Evolutionary conservation across 208 protist species (phyloP), one percentile per base, ranked within the genome.

Genomic region (Leishmania aethiopica): DNA sequence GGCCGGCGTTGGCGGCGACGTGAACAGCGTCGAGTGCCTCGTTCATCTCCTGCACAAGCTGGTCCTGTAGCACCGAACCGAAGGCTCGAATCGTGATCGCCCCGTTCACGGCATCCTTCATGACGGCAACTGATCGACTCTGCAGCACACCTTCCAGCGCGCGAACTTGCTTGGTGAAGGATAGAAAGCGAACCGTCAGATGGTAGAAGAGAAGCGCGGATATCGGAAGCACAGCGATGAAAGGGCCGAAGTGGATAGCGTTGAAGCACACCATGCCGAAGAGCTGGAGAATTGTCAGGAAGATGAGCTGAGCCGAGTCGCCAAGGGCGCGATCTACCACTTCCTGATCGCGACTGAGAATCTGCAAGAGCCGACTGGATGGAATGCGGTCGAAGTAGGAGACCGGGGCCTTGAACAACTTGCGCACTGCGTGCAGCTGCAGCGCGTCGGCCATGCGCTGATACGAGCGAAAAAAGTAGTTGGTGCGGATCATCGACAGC

Each of bases 361-460:
- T 84, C 37, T 91, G 85, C 59, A 93, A 77, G 5, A 96, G 83
- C 7, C 78, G 84, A 62, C 93, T 92, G 8, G 84, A 83, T 22
- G 91, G 79, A 57, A 93, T 89, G 59, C 88, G 86, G 59, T 96
- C 93, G 86, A 95, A 96, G 77, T 92, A 95, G 55, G 93, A 96
- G 15, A 92, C 91, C 28, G 93, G 91, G 3, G 91, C 93, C 66
- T 71, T 73, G 75, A 96, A 94, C 57, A 96, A 81, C 47, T 85
- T 84, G 53, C 86, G 85, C 40, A 94, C 89, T 3, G 86, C 93
- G 57, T 83, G 75, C 60, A 93, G 83, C 66, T 94, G 90, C 75
- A 96, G 78, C 51, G 78, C 76, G 78, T 95, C 89, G 35, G 90
- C 87, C 67, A 91, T 87, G 72, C 84, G 74, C 79, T 91, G 88